Conservation (phyloP, 345 rosid species). For the Adansonia digitata region DNA sequence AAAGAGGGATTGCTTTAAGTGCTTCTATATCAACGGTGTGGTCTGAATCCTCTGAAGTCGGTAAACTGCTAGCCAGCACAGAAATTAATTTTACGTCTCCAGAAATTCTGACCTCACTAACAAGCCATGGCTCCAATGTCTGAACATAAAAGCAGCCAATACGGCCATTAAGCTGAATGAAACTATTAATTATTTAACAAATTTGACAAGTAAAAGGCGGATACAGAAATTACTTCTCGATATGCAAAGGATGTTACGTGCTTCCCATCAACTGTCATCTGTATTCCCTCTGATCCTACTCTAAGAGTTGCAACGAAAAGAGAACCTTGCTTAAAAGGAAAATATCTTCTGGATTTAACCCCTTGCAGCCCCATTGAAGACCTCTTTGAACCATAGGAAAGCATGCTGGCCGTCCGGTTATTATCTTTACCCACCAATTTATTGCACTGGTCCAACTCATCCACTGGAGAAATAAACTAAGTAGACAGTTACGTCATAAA, state of each 20-base stretch:
- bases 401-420: constrained; percentile 27
- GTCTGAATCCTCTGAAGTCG: constrained; percentile 83
- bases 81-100: constrained; percentile 76
- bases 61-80: constrained; percentile 80
- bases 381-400: constrained; percentile 32
- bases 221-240: constrained; percentile 65
- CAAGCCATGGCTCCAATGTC: constrained; percentile 99
- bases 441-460: constrained; percentile 85
- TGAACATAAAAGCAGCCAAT: constrained; percentile 28
- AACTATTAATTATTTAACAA: constrained; percentile 8
- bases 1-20: constrained; percentile 60
- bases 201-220: constrained; percentile 2
- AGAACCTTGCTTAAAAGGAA: constrained; percentile 84
- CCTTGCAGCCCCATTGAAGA: constrained; percentile 32
- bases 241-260: constrained; percentile 90
- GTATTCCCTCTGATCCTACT: constrained; percentile 89
- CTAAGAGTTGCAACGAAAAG: constrained; percentile 87
- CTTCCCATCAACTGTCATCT: constrained; percentile 95
- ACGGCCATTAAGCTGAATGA: constrained; percentile 9
- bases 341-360: constrained; percentile 46
- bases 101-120: constrained; percentile 72
- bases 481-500: background rate
- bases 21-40: constrained; percentile 63
- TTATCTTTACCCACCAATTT: constrained; percentile 73
- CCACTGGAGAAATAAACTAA: constrained; percentile 41